Base-by-base conservation (phyloP, 495 filamentous ascomycete species). In the Physcia stellaris region DNA sequence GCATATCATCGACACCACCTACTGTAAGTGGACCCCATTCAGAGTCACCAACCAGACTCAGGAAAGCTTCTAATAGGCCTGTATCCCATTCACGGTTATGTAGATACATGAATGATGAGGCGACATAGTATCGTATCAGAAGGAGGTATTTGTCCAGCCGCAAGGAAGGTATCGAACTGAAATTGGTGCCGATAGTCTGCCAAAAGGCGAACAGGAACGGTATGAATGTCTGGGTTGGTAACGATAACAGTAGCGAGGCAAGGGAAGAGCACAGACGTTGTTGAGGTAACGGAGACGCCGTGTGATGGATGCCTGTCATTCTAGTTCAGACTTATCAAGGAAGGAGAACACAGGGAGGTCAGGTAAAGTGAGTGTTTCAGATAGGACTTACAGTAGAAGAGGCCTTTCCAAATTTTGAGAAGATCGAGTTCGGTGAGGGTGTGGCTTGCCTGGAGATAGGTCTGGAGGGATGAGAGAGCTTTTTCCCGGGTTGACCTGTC, bases 351-450 rank as follows among this genome's bases (percentile, higher is more conserved):
- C 10, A 16, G 16, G 24, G 11, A 33, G 33, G 36, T 17, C 26
- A 6, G 9, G 19, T 10, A 29, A 22, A 3, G 34, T 21, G 26
- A 15, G 13, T 16, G 20, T 18, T 2, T 32, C 20, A 27, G 21
- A 24, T 2, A 7, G 7, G 10, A 52, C 58, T 6, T 61, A 79
- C 86, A 90, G 71, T 81, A 96, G 64, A 92, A 96, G 18, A 98
- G 75, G 24, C 88, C 90, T 59, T 94, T 94, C 86, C 87, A 94
- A 43, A 98, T 70, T 62, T 95, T 94, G 39, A 92, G 67, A 23
- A 83, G 64, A 35, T 98, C 88, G 46, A 92, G 58, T 15, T 75
- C 65, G 11, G 72, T 64, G 39, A 98, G 74, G 24, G 70, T 59
- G 19, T 71, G 71, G 23, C 73, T 71, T 15, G 75, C 74, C 41